A percentile compares a stretch with the other conserved stretches of the same genome.
These are phyloP conservation scores for Filosporella fistucella DNA, from an alignment of 495 filamentous ascomycete genomes.

Conservation along the genomic window DNA sequence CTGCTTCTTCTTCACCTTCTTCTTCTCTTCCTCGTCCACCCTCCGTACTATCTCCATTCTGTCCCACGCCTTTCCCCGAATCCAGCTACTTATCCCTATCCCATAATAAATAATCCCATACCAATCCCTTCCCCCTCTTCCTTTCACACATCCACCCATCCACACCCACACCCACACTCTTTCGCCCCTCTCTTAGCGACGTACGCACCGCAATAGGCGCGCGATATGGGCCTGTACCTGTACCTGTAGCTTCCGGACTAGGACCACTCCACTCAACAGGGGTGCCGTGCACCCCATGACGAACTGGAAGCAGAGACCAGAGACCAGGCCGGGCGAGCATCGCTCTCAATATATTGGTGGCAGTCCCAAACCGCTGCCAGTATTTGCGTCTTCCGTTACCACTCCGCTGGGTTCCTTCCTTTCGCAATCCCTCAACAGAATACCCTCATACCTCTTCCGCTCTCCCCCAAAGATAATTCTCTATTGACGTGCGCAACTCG, in stretches of 20 bases:
- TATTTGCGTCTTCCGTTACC: conserved; percentile 21
- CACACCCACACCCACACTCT: too few species aligned
- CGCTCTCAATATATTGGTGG: conserved; percentile 24
- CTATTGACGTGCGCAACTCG: not conserved
- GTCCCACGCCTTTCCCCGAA: too few species aligned
- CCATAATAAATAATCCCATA: too few species aligned
- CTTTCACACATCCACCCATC: too few species aligned
- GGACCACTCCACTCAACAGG: too few species aligned
- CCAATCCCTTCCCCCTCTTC: too few species aligned
- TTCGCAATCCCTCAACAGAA: too few species aligned
- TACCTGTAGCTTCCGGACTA: conserved; percentile 5
- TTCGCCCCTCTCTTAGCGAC: too few species aligned
- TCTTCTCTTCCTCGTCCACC: too few species aligned
- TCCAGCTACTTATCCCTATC: too few species aligned
- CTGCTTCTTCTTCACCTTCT: too few species aligned
- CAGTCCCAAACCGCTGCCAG: conserved; percentile 16
- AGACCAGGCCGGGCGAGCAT: conserved; percentile 21
- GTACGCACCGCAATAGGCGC: conserved; percentile 18
- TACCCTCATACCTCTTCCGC: not conserved
- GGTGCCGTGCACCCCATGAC: conserved; percentile 19
- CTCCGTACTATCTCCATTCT: too few species aligned
- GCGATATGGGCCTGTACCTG: conserved; percentile 9
- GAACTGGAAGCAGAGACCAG: conserved; percentile 12
- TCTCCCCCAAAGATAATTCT: not conserved
- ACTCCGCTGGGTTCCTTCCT: conserved; percentile 21